Percentiles rank a stretch among this genome's conserved stretches.
These are phyloP conservation scores for Pestalotiopsis sp. DNA, from an alignment of 2,329 filamentous ascomycete species.

Conservation along the genomic window DNA sequence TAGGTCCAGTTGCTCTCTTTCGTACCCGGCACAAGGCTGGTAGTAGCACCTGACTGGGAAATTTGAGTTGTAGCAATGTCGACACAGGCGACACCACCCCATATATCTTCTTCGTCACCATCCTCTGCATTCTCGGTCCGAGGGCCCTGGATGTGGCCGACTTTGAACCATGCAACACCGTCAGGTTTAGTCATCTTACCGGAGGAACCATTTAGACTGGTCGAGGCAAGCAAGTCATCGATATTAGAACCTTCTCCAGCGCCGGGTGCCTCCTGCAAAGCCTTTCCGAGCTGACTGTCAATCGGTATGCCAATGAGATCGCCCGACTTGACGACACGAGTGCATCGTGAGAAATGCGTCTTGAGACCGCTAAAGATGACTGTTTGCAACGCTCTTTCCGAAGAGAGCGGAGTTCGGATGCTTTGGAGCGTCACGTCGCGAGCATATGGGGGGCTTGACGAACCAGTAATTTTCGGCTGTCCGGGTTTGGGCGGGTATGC, in stretches of 20 bases:
- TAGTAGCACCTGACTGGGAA: slow-evolving; percentile 87
- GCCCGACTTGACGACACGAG: slow-evolving; percentile 80
- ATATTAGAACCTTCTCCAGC: slow-evolving; percentile 64
- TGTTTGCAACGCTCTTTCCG: slow-evolving; percentile 82
- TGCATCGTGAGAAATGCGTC: slow-evolving; percentile 81
- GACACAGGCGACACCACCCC: slow-evolving; percentile 85
- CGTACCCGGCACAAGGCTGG: slow-evolving; percentile 76
- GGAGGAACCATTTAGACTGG: slow-evolving; percentile 44
- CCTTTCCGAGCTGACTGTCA: slow-evolving; percentile 81
- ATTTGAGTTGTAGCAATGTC: slow-evolving; percentile 87
- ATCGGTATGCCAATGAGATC: slow-evolving; percentile 89
- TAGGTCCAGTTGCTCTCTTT: slow-evolving; percentile 83
- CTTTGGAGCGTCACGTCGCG: slow-evolving; percentile 86
- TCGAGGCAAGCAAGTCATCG: slow-evolving; percentile 68
- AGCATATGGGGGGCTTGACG: slow-evolving; percentile 60
- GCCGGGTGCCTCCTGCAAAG: slow-evolving; percentile 72
- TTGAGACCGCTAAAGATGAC: slow-evolving; percentile 87
- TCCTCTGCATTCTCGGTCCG: slow-evolving; percentile 56
- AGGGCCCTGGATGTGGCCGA: slow-evolving; percentile 70
- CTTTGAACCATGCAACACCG: slow-evolving; percentile 88
- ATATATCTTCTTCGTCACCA: slow-evolving; percentile 68
- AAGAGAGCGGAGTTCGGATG: slow-evolving; percentile 85
- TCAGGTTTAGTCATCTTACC: slow-evolving; percentile 42
- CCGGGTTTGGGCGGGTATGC: slow-evolving; percentile 52
- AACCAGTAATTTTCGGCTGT: slow-evolving; percentile 57